Evolutionary conservation across 2,329 filamentous ascomycete genomes (phyloP), one percentile per base, ranked within the genome.

Genomic region (Phaeosphaeriaceae sp.): DNA sequence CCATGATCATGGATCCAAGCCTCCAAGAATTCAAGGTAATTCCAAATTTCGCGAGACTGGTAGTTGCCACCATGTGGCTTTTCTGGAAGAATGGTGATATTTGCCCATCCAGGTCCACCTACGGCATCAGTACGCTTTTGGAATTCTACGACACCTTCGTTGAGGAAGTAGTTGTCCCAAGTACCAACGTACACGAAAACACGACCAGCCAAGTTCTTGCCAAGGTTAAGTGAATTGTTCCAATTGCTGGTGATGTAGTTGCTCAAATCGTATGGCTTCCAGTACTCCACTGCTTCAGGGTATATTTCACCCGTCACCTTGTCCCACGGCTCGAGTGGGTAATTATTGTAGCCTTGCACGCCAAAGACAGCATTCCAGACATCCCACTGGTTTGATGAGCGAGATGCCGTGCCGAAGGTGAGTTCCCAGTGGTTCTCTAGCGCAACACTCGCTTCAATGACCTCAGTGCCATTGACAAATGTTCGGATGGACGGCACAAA

Each of bases 361-460:
- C 74, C 72, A 22, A 78, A 79, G 1, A 79, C 74, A 9, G 76
- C 73, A 25, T 76, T 72, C 76, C 76, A 79, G 17, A 76, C 45
- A 54, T 79, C 76, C 76, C 75, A 78, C 51, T 79, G 76, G 19
- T 68, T 62, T 25, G 57, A 66, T 1, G 74, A 77, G 31, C 76
- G 74, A 0, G 73, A 70, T 0, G 68, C 64, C 1, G 76, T 77
- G 24, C 76, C 76, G 20, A 72, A 76, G 0, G 74, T 72, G 1
- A 79, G 62, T 47, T 79, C 76, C 76, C 76, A 79, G 56, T 78
- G 75, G 47, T 77, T 77, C 53, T 78, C 75, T 25, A 72, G 69
- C 17, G 62, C 67, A 7, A 68, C 64, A 0, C 67, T 70, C 0
- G 74, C 69, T 1, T 68, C 60, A 0, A 70, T 55, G 11, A 73